Percentiles rank a stretch among this genome's conserved stretches.
Conservation (phyloP, 139 green algal genomes). For the Ostreobium quekettii region DNA sequence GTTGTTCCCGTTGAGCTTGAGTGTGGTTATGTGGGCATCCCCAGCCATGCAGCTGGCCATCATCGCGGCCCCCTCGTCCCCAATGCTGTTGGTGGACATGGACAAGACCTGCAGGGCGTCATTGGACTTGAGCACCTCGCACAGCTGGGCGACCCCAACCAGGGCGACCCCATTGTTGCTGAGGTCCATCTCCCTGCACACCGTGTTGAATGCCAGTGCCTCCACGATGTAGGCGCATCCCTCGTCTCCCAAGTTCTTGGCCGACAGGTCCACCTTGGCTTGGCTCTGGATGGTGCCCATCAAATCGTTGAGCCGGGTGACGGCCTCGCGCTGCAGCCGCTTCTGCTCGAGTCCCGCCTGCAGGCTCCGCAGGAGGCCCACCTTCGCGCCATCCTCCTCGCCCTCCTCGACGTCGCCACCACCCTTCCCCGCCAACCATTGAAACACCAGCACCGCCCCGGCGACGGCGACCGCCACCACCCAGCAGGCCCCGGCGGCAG, state of each 20-base stretch:
- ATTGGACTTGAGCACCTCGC: constrained; percentile 50
- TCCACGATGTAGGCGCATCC: constrained; percentile 78
- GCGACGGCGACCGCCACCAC: too few species aligned
- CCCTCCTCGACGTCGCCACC: too few species aligned
- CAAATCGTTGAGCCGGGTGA: constrained; percentile 64
- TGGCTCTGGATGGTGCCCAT: constrained; percentile 54
- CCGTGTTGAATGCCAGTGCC: constrained; percentile 84
- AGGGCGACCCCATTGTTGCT: constrained; percentile 83
- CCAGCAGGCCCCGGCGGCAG: too few species aligned
- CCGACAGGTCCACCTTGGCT: constrained; percentile 60
- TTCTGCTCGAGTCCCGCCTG: constrained; percentile 45
- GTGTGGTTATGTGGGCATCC: constrained; percentile 26
- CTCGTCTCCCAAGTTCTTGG: constrained; percentile 84
- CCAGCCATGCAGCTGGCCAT: constrained; percentile 15
- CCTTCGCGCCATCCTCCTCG: too few species aligned
- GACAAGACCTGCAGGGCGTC: constrained; percentile 46
- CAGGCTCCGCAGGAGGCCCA: too few species aligned
- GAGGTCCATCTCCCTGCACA: constrained; percentile 66
- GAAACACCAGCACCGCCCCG: too few species aligned
- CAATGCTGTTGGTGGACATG: constrained; percentile 70
- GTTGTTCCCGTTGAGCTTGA: constrained; percentile 57
- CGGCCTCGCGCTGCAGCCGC: constrained; percentile 52
- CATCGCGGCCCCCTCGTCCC: constrained; percentile 40
- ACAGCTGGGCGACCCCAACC: constrained; percentile 54
- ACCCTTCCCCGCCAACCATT: too few species aligned